Evolutionary conservation across 2,329 filamentous ascomycete genomes (phyloP), one percentile per base, ranked within the genome.

Genomic region (Calonectria pauciramosa): DNA sequence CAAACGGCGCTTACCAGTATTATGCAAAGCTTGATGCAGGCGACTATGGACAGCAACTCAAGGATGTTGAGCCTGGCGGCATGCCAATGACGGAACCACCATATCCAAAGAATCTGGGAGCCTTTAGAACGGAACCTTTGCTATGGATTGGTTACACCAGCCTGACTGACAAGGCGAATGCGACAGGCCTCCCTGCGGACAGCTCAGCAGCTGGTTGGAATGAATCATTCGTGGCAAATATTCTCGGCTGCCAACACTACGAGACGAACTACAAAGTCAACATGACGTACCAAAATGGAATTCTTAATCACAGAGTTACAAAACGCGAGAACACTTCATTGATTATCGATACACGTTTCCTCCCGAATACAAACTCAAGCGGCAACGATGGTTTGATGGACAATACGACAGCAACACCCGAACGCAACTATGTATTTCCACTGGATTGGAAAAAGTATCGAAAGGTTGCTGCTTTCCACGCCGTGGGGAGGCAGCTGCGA

Each of bases 181-280:
- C 47, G 11, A 26, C 30, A 8, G 10, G 20, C 9, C 32, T 63
- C 13, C 56, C 56, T 6, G 18, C 52, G 18, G 6, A 56, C 9
- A 56, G 11, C 4, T 11, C 28, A 9, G 52, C 3, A 11, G 7
- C 3, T 69, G 9, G 16, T 74, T 81, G 1, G 76, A 79, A 71
- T 13, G 70, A 76, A 7, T 72, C 77, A 2, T 81, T 80, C 28
- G 78, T 73, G 2, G 77, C 79, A 1, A 75, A 13, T 8, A 78
- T 81, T 0, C 74, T 81, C 28, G 79, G 73, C 8, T 81, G 79
- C 54, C 78, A 81, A 20, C 75, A 81, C 23, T 80, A 78, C 4
- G 70, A 76, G 34, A 78, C 75, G 8, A 69, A 75, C 11, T 81
- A 80, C 56, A 79, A 47, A 4, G 73, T 81, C 4, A 52, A 67